Evolutionary conservation across 2,329 filamentous ascomycete genomes (phyloP).

Genomic region (Anthostomella pinea): DNA sequence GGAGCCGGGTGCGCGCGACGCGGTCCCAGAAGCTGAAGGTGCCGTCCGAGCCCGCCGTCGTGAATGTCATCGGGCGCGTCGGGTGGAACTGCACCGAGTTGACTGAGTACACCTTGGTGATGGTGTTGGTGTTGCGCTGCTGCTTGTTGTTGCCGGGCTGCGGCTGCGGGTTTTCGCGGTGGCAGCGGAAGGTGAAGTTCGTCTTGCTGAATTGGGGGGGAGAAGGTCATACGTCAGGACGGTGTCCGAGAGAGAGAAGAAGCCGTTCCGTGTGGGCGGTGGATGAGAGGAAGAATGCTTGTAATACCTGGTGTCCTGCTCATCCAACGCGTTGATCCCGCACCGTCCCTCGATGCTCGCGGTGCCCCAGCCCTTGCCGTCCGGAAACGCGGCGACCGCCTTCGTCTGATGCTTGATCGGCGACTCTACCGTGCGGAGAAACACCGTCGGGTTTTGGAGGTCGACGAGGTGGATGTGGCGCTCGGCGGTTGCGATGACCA

Average conservation of each 20-base stretch:
- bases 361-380: conserved; percentile 29
- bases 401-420: conserved; percentile 30
- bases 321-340: conserved; percentile 19
- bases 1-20: conserved; percentile 45
- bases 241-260: background rate
- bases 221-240: background rate
- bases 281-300: conserved; percentile 1
- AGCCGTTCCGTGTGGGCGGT: too few species aligned
- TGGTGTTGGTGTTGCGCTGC: conserved; percentile 9
- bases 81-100: conserved; percentile 34
- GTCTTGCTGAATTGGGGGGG: conserved; percentile 1
- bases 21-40: conserved; percentile 55
- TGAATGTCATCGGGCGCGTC: conserved; percentile 18
- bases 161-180: conserved; percentile 21
- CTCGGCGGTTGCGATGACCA: conserved; percentile 33
- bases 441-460: conserved; percentile 23
- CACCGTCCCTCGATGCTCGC: conserved; percentile 32
- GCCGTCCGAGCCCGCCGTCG: conserved; percentile 36
- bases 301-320: conserved; percentile 21
- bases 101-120: conserved; percentile 31
- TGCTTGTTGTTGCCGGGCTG: background rate
- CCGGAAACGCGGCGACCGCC: conserved; percentile 24
- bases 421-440: conserved; percentile 19
- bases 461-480: conserved; percentile 31
- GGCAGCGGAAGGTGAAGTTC: conserved; percentile 33